These are phyloP conservation scores for Mycena galopus DNA, from an alignment of 768 basidiomycete genomes.

Conservation along the genomic window DNA sequence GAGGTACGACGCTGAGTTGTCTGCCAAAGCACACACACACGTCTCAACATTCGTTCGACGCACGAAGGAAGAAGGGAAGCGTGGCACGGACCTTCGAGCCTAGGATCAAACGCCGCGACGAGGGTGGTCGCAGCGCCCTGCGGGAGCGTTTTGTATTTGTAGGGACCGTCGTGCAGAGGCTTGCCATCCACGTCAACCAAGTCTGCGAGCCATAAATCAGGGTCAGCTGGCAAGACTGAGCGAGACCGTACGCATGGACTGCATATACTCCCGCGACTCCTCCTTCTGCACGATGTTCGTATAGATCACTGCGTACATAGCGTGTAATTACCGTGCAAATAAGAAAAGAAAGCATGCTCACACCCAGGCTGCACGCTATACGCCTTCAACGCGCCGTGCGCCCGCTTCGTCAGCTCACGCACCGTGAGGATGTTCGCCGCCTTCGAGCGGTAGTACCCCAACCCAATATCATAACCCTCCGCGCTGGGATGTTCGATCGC, in stretches of 20 bases:
- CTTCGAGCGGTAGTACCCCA: conserved; percentile 4
- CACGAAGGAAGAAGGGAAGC: too few relatives aligned
- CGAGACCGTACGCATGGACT: not conserved
- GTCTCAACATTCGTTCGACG: too few relatives aligned
- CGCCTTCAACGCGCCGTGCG: not conserved
- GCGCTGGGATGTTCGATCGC: not conserved
- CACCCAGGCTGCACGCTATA: conserved; percentile 20
- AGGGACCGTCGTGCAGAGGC: not conserved
- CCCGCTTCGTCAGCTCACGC: not conserved
- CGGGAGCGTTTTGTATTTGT: conserved; percentile 1
- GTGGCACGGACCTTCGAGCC: conserved; percentile 14
- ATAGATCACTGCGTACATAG: not conserved
- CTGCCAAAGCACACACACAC: not conserved
- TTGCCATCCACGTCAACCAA: not conserved
- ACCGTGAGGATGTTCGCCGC: conserved; percentile 15
- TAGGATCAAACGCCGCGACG: conserved; percentile 19
- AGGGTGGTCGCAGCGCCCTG: conserved; percentile 30
- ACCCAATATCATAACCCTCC: not conserved
- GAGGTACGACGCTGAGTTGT: conserved; percentile 12
- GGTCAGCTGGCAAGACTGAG: too few relatives aligned
- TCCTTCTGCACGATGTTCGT: not conserved
- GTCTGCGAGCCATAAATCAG: not conserved
- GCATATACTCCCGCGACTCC: not conserved
- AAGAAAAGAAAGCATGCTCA: not conserved
- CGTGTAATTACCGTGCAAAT: not conserved